Evolutionary conservation across 108 stramenopile species (phyloP).

Genomic region (Skeletonema potamos): DNA sequence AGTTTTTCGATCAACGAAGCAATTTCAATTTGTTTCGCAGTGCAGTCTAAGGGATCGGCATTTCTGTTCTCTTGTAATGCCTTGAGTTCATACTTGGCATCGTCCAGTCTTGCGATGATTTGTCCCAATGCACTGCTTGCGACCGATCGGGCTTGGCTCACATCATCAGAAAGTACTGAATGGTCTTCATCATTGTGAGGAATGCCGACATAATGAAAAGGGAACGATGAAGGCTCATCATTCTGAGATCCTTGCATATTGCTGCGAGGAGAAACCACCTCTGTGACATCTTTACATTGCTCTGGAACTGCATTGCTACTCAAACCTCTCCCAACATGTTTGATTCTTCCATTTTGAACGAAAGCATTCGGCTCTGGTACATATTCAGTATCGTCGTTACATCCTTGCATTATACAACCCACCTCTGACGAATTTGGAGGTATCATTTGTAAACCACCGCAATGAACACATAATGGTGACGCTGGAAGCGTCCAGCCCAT

Average conservation of each 20-base stretch:
- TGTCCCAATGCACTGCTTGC: slow-evolving; percentile 19
- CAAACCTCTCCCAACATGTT: background rate
- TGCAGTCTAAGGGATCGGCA: background rate
- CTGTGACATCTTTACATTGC: background rate
- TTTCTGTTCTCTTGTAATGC: background rate
- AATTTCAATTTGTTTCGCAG: slow-evolving; percentile 23
- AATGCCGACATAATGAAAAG: background rate
- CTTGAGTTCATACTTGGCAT: slow-evolving; percentile 28
- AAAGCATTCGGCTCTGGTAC: background rate
- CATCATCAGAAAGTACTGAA: slow-evolving; percentile 27
- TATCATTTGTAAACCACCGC: slow-evolving; percentile 25
- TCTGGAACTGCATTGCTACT: background rate
- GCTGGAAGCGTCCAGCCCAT: slow-evolving; percentile 15
- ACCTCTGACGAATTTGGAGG: slow-evolving; percentile 16
- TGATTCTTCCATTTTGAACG: background rate
- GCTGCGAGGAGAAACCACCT: background rate
- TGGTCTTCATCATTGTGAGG: slow-evolving; percentile 9
- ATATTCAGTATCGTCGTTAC: background rate
- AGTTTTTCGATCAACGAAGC: slow-evolving; percentile 27
- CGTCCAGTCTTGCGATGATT: slow-evolving; percentile 17
- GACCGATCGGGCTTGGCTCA: slow-evolving; percentile 18
- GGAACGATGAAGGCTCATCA: background rate
- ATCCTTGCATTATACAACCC: slow-evolving; percentile 20
- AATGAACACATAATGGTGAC: slow-evolving; percentile 7
- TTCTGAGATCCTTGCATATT: background rate